A percentile compares a stretch with the other conserved stretches of the same genome.
Evolutionary conservation across 1,284 basidiomycete species (phyloP).

Genomic region (Spongiforma sp.): DNA sequence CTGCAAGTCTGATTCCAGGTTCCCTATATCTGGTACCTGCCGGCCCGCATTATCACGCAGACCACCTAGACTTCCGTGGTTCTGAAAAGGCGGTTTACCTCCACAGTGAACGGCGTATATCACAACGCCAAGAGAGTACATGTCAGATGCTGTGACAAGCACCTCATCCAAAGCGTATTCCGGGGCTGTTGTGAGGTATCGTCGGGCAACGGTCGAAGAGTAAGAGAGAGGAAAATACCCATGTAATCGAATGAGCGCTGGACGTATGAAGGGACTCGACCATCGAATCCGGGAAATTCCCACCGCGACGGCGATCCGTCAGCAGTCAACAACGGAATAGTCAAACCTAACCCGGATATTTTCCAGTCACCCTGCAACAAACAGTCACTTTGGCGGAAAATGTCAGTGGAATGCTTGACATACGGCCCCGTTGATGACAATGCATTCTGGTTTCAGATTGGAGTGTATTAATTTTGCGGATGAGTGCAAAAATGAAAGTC

Average conservation of each 20-base stretch:
- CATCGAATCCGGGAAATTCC: constrained; percentile 91
- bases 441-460: constrained; percentile 85
- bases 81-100: constrained; percentile 88
- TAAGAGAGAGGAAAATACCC: constrained; percentile 50
- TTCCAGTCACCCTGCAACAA: constrained; percentile 93
- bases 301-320: constrained; percentile 82
- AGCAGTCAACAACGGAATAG: constrained; percentile 75
- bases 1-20: constrained; percentile 72
- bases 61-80: constrained; percentile 81
- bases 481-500: constrained; percentile 90
- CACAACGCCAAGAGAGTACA: constrained; percentile 93
- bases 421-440: constrained; percentile 89
- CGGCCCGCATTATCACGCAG: constrained; percentile 82
- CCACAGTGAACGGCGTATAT: constrained; percentile 92
- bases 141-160: constrained; percentile 86
- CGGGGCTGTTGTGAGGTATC: constrained; percentile 66
- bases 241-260: constrained; percentile 97
- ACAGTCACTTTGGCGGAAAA: constrained; percentile 7
- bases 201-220: neutral
- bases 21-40: constrained; percentile 61
- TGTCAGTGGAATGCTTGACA: constrained; percentile 35
- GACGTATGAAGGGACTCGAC: constrained; percentile 78
- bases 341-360: constrained; percentile 88
- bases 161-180: constrained; percentile 95
- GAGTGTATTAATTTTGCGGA: constrained; percentile 93